Percentiles rank a stretch among this genome's conserved stretches.
phyloP scores from a whole-genome alignment of 805 yeast genomes.

The Wickerhamomyces xylosicus region DNA sequence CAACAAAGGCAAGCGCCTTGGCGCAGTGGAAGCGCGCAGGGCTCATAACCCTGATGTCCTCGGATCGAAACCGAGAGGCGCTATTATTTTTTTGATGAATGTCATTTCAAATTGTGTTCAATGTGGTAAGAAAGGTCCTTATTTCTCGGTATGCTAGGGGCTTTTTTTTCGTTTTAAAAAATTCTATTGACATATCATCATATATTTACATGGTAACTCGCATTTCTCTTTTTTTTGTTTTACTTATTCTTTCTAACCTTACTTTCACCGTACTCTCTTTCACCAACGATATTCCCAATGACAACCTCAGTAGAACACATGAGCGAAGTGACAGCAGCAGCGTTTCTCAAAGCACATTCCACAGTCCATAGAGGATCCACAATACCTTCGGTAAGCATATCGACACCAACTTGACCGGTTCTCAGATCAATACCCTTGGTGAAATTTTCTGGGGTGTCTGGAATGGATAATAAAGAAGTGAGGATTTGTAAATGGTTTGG shows the following conservation, averaged over 20 bases:
- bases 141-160: too few species aligned
- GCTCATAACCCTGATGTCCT: slow-evolving; percentile 98
- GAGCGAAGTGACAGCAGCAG: slow-evolving; percentile 94
- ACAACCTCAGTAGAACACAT: slow-evolving; percentile 98
- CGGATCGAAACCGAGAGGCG: slow-evolving; percentile 95
- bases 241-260: background rate
- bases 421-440: slow-evolving; percentile 87
- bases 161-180: too few species aligned
- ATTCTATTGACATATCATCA: too few species aligned
- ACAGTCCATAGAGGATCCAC: slow-evolving; percentile 98
- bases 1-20: slow-evolving; percentile 86
- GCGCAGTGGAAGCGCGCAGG: slow-evolving; percentile 99
- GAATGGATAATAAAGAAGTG: slow-evolving; percentile 39
- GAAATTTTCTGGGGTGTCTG: slow-evolving; percentile 27
- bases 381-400: slow-evolving; percentile 94
- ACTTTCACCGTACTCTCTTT: slow-evolving; percentile 8
- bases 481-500: slow-evolving; percentile 79
- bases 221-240: too few species aligned
- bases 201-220: too few species aligned
- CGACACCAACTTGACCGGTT: slow-evolving; percentile 77
- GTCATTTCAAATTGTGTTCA: too few species aligned
- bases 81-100: slow-evolving; percentile 34
- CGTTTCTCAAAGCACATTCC: slow-evolving; percentile 90
- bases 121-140: too few species aligned
- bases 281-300: slow-evolving; percentile 72